phyloP scores from a whole-genome alignment of 768 basidiomycete species.

The Pleurotus giganteus region DNA sequence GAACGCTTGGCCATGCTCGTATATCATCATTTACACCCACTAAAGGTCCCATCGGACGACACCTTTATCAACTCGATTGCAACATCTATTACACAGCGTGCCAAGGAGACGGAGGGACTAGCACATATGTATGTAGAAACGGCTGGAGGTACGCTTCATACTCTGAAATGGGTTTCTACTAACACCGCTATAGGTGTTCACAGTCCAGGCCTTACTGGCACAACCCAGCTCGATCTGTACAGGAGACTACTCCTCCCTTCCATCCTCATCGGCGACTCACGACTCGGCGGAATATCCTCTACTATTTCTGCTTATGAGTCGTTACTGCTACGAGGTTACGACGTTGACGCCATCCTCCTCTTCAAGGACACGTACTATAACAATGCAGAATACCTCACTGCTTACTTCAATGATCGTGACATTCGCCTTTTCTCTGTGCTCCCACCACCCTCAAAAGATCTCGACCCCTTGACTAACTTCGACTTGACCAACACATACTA shows the following conservation, averaged over 20 bases:
- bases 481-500: conserved; percentile 73
- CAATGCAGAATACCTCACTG: conserved; percentile 78
- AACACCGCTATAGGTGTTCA: conserved; percentile 66
- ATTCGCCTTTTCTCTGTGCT: conserved; percentile 52
- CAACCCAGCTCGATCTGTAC: conserved; percentile 83
- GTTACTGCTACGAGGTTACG: conserved; percentile 85
- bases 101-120: conserved; percentile 24
- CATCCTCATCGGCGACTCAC: conserved; percentile 82
- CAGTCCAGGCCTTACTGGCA: conserved; percentile 81
- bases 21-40: not conserved
- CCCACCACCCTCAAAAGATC: conserved; percentile 53
- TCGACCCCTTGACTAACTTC: conserved; percentile 45
- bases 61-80: conserved; percentile 66
- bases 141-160: conserved; percentile 80
- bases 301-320: conserved; percentile 95
- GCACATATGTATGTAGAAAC: conserved; percentile 87
- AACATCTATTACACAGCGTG: conserved; percentile 56
- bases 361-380: conserved; percentile 86
- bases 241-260: conserved; percentile 86
- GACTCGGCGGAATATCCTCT: conserved; percentile 88
- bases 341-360: conserved; percentile 78
- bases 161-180: conserved; percentile 4
- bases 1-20: not conserved
- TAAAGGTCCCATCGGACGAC: conserved; percentile 56
- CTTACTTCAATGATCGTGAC: conserved; percentile 77